Evolutionary conservation across 345 rosid genomes (phyloP), one percentile per base, ranked within the genome.

Genomic region (Streptanthus diversifolius): DNA sequence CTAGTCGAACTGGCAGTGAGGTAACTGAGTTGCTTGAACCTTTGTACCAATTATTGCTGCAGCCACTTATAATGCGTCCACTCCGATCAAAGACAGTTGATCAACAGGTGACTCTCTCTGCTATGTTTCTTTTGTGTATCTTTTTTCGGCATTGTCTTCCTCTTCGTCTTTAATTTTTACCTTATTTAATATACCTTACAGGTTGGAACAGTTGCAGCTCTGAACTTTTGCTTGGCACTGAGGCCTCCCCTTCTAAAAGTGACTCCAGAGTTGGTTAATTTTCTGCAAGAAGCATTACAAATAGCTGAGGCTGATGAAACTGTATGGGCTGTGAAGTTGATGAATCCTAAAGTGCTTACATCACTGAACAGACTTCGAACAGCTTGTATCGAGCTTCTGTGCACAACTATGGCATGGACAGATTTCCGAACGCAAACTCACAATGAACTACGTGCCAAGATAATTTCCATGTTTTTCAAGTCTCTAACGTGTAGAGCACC

Each of bases 371-470:
- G 91, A 72, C 95, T 95, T 68, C 87, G 91, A 76, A 91, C 95
- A 60, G 95, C 93, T 70, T 95, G 99, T 87, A 91, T 91, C 72
- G 99, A 95, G 82, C 86, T 95, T 36, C 91, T 95, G 44, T 91
- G 97, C 82, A 95, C 97, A 35, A 84, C 99, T 22, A 95, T 95
- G 99, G 96, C 97, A 29, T 95, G 99, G 99, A 81, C 93, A 12
- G 97, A 95, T 81, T 90, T 95, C 79, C 88, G 80, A 82, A 86
- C 96, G 55, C 87, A 84, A 49, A 85, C 74, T 88, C 93, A 95
- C 83, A 49, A 89, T 43, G 97, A 95, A 45, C 74, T 95, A 73
- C 96, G 96, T 48, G 83, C 93, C 35, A 95, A 95, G 83, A 91
- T 95, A 59, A 95, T 91, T 68, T 85, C 97, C 67, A 95, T 95